Percentiles rank a stretch among this genome's conserved stretches.
These are phyloP conservation scores for Xanthoceras sorbifolium DNA, from an alignment of 345 rosid species.

Conservation along the genomic window DNA sequence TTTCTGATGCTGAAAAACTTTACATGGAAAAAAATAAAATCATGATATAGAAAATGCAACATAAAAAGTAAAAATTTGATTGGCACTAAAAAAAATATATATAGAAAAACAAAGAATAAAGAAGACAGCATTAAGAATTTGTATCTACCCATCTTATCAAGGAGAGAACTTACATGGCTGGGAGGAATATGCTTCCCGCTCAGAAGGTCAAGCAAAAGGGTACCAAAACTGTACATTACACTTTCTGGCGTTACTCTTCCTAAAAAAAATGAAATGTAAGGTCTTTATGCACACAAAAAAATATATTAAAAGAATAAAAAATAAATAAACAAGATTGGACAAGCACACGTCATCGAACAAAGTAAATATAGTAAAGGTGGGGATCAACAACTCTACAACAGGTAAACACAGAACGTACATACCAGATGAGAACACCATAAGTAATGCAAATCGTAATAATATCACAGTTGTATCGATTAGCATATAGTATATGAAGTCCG, in stretches of 20 bases:
- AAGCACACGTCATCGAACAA: background rate
- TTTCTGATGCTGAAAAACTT: background rate
- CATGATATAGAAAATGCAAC: background rate
- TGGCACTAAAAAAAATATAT: background rate
- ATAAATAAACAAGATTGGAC: background rate
- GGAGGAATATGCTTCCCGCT: conserved; percentile 98
- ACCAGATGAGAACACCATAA: background rate
- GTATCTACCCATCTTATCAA: background rate
- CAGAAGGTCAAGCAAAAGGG: conserved; percentile 86
- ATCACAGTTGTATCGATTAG: background rate
- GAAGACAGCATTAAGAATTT: background rate
- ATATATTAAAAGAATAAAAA: background rate
- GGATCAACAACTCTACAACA: background rate
- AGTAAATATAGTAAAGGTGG: background rate
- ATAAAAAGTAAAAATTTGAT: background rate
- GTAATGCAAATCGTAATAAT: background rate
- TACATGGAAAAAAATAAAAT: background rate
- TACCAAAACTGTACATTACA: conserved; percentile 90
- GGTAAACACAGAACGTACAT: background rate
- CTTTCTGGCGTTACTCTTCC: conserved; percentile 90
- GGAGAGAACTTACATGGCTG: conserved; percentile 70
- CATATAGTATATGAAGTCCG: background rate
- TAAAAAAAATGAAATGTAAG: conserved; percentile 31
- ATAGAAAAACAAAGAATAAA: background rate
- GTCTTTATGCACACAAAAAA: background rate